Conservation (phyloP, 2,329 filamentous ascomycete species). For the Chaetomium sp. region DNA sequence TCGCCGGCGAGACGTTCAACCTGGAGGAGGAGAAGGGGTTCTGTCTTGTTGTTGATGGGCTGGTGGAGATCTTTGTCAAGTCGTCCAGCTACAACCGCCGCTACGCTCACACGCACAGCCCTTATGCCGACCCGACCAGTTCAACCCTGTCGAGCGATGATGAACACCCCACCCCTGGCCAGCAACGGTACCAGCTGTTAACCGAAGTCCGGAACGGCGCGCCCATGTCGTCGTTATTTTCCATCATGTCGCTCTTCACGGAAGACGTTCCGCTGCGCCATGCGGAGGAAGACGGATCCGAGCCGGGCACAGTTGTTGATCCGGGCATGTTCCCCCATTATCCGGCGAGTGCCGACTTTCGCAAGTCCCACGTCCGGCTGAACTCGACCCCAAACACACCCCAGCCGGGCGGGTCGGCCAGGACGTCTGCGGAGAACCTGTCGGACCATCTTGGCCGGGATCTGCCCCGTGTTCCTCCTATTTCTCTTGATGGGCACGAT, state of each 20-base stretch:
- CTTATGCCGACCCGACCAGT: slow-evolving; percentile 28
- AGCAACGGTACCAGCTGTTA: slow-evolving; percentile 86
- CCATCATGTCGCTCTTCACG: slow-evolving; percentile 92
- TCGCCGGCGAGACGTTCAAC: slow-evolving; percentile 90
- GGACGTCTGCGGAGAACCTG: slow-evolving; percentile 16
- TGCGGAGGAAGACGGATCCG: slow-evolving; percentile 54
- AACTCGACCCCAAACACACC: slow-evolving; percentile 37
- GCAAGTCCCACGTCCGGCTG: slow-evolving; percentile 27
- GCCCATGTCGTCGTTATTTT: slow-evolving; percentile 97
- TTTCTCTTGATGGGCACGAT: slow-evolving; percentile 57
- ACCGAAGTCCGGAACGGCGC: slow-evolving; percentile 97
- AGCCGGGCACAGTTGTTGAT: slow-evolving; percentile 25
- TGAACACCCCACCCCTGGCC: slow-evolving; percentile 53
- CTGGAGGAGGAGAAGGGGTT: slow-evolving; percentile 98
- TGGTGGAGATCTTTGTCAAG: slow-evolving; percentile 98
- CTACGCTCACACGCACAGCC: slow-evolving; percentile 31
- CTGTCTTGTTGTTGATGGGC: slow-evolving; percentile 90
- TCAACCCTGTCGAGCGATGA: slow-evolving; percentile 56
- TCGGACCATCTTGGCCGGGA: slow-evolving; percentile 29
- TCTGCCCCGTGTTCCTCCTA: slow-evolving; percentile 62
- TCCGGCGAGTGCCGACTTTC: slow-evolving; percentile 27
- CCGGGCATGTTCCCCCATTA: slow-evolving; percentile 27
- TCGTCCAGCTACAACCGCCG: slow-evolving; percentile 55
- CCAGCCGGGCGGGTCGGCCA: slow-evolving; percentile 28
- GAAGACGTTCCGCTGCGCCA: slow-evolving; percentile 80